phyloP scores from a whole-genome alignment of 306 rosid species.

The Rosa persica region DNA sequence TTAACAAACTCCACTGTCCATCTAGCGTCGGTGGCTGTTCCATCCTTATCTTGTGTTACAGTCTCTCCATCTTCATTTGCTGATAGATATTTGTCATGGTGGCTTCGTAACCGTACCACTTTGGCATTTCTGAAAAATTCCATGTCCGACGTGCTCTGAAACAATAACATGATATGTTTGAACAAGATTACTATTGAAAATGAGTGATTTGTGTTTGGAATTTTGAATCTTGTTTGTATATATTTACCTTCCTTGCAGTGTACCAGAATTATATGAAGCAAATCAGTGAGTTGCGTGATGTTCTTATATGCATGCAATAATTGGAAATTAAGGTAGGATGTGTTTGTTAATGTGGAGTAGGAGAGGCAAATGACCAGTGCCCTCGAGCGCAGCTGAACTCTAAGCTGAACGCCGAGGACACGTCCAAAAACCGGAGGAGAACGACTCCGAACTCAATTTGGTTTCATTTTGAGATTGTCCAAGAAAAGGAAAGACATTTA shows the following conservation, averaged over 20 bases:
- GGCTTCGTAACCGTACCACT: constrained; percentile 65
- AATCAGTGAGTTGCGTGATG: not conserved
- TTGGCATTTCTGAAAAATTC: constrained; percentile 69
- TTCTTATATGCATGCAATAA: not conserved
- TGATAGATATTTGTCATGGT: constrained; percentile 73
- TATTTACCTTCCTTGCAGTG: not conserved
- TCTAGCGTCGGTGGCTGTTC: constrained; percentile 48
- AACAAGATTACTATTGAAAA: not conserved
- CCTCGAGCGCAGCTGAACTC: not conserved
- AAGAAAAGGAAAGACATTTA: not conserved
- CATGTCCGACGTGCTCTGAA: constrained; percentile 31
- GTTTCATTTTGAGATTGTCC: not conserved
- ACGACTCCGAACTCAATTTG: not conserved
- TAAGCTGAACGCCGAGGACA: constrained; percentile 3
- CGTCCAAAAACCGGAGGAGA: not conserved
- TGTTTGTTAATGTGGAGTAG: not conserved
- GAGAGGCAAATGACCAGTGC: not conserved
- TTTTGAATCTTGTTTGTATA: not conserved
- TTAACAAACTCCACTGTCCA: constrained; percentile 70
- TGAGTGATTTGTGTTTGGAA: not conserved
- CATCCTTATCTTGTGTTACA: constrained; percentile 65
- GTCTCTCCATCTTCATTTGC: constrained; percentile 69
- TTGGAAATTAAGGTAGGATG: not conserved
- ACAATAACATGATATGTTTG: not conserved
- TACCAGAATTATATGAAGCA: not conserved